A percentile compares a stretch with the other conserved stretches of the same genome.
phyloP scores from a whole-genome alignment of 2,329 filamentous ascomycete genomes.

The Geosmithia morbida region DNA sequence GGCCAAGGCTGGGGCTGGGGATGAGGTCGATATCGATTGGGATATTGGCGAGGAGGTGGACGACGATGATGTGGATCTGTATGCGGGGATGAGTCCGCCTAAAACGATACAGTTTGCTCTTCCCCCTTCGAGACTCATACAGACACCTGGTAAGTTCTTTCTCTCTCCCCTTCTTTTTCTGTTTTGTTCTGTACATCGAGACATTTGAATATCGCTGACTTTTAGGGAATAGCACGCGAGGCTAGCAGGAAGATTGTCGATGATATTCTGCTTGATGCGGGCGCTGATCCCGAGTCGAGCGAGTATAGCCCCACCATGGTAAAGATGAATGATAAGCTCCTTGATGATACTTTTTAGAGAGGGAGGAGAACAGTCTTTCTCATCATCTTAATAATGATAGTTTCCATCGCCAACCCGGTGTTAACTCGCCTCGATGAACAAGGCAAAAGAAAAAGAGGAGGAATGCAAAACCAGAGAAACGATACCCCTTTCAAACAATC shows the following conservation, averaged over 20 bases:
- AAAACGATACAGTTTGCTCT: constrained; percentile 85
- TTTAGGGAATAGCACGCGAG: constrained; percentile 45
- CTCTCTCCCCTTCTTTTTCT: neutral
- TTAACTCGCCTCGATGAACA: neutral
- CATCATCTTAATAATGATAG: neutral
- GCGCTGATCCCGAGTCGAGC: constrained; percentile 39
- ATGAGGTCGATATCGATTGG: constrained; percentile 50
- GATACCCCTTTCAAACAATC: neutral
- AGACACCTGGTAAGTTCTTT: constrained; percentile 54
- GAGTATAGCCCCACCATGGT: constrained; percentile 53
- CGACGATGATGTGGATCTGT: constrained; percentile 44
- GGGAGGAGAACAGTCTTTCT: neutral
- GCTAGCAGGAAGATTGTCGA: constrained; percentile 72
- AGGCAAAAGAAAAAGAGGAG: neutral
- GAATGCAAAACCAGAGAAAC: neutral
- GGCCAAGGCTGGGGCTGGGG: constrained; percentile 8
- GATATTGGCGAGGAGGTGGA: constrained; percentile 52
- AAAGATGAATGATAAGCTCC: constrained; percentile 46
- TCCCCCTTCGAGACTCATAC: constrained; percentile 60
- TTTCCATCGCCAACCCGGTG: no score
- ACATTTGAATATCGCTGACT: constrained; percentile 5
- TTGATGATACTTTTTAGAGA: constrained; percentile 47
- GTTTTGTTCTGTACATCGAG: no score
- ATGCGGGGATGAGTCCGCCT: constrained; percentile 71
- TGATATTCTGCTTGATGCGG: constrained; percentile 63